Evolutionary conservation across 2,329 filamentous ascomycete genomes (phyloP).

Genomic region (Aspergillus sergii): DNA sequence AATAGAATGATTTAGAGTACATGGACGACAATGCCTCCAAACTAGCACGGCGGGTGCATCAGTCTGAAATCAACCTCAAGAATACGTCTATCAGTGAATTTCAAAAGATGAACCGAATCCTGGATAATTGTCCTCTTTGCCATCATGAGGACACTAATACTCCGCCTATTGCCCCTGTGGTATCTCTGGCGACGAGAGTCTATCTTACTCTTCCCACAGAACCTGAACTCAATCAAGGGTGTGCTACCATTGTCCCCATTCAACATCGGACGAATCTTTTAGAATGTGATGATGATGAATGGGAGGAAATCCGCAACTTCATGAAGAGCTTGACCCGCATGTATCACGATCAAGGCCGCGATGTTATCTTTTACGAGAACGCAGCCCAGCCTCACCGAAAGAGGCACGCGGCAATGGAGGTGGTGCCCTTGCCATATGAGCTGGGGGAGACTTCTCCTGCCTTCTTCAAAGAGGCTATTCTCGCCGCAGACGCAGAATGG

Average conservation of each 20-base stretch:
- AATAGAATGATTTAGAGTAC: conserved; percentile 82
- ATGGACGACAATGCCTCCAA: conserved; percentile 95
- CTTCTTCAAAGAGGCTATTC: conserved; percentile 93
- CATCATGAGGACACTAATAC: conserved; percentile 82
- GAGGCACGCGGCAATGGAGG: conserved; percentile 82
- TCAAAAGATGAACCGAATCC: conserved; percentile 81
- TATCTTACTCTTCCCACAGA: conserved; percentile 88
- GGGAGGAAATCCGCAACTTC: conserved; percentile 98
- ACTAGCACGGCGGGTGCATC: conserved; percentile 83
- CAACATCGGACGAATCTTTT: conserved; percentile 85
- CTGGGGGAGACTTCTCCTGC: conserved; percentile 90
- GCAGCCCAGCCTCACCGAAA: conserved; percentile 78
- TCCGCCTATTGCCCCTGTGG: conserved; percentile 78
- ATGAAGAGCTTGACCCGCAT: conserved; percentile 95
- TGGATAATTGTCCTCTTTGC: conserved; percentile 88
- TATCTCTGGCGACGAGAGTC: conserved; percentile 82
- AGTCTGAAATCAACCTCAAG: conserved; percentile 83
- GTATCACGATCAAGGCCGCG: conserved; percentile 90
- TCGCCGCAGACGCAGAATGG: conserved; percentile 89
- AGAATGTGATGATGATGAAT: conserved; percentile 99
- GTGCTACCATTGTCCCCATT: conserved; percentile 85
- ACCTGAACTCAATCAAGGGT: conserved; percentile 80
- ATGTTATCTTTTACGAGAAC: conserved; percentile 97
- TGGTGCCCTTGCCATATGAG: conserved; percentile 83
- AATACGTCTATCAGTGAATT: conserved; percentile 86